A percentile compares a stretch with the other conserved stretches of the same genome.
phyloP scores from a whole-genome alignment of 1,139 yeast genomes.

The Saccharomyces pastorianus region DNA sequence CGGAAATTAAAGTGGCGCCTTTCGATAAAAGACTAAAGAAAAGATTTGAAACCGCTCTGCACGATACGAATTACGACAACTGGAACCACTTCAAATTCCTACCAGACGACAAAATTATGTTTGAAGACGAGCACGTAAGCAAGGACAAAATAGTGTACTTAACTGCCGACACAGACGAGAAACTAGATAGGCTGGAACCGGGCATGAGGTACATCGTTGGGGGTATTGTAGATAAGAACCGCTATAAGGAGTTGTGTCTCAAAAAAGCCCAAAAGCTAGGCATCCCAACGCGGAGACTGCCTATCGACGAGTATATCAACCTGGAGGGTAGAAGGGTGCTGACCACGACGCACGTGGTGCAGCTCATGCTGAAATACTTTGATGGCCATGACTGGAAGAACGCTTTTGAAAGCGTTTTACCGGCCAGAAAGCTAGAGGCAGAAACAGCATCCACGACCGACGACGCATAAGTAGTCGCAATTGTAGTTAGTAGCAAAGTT shows the following conservation, averaged over 20 bases:
- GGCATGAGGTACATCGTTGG: constrained; percentile 80
- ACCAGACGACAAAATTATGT: constrained; percentile 25
- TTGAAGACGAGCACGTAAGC: not conserved
- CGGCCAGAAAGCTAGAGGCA: constrained; percentile 58
- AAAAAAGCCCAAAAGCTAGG: constrained; percentile 73
- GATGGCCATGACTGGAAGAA: constrained; percentile 74
- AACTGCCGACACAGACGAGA: constrained; percentile 80
- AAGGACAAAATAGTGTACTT: constrained; percentile 51
- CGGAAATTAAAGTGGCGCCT: constrained; percentile 54
- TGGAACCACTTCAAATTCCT: constrained; percentile 61
- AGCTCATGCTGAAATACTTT: constrained; percentile 72
- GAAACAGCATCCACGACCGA: constrained; percentile 5
- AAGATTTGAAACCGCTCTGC: constrained; percentile 59
- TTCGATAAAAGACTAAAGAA: constrained; percentile 57
- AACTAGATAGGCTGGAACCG: constrained; percentile 50
- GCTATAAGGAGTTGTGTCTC: constrained; percentile 75
- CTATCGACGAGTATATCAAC: constrained; percentile 78
- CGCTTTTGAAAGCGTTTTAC: constrained; percentile 80
- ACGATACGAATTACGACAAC: constrained; percentile 44
- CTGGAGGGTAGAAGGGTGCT: constrained; percentile 80
- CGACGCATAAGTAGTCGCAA: constrained; percentile 9
- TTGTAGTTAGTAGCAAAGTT: not conserved
- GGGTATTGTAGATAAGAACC: constrained; percentile 92
- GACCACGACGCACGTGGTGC: constrained; percentile 92
- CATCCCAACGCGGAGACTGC: constrained; percentile 66